phyloP scores from a whole-genome alignment of 2,329 filamentous ascomycete genomes.

The Fusarium floridanum region DNA sequence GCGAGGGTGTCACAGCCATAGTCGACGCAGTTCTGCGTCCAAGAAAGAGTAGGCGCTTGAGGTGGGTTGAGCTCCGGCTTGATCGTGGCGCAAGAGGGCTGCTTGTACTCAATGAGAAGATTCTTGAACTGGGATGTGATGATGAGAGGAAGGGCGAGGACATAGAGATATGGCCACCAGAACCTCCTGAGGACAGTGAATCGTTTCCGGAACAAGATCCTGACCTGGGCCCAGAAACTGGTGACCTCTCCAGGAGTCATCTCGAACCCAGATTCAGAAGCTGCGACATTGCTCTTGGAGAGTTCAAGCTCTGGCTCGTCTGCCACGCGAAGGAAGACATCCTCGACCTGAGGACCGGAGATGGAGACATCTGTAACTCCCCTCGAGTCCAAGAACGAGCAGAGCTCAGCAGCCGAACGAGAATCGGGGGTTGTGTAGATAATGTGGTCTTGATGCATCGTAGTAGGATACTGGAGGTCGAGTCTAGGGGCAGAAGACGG shows the following conservation, averaged over 20 bases:
- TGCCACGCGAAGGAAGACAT: conserved; percentile 50
- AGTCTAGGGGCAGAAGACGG: conserved; percentile 34
- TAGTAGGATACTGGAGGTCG: conserved; percentile 54
- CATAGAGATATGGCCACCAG: conserved; percentile 79
- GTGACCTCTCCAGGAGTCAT: conserved; percentile 23
- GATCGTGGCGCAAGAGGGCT: conserved; percentile 59
- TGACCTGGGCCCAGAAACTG: conserved; percentile 64
- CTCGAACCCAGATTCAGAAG: not conserved
- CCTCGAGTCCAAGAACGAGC: conserved; percentile 62
- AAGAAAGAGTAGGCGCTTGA: conserved; percentile 35
- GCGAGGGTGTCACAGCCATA: conserved; percentile 35
- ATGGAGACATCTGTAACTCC: conserved; percentile 55
- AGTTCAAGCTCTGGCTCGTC: conserved; percentile 34
- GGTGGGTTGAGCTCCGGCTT: conserved; percentile 10
- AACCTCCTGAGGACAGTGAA: conserved; percentile 79
- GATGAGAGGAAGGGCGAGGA: conserved; percentile 80
- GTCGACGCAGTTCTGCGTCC: conserved; percentile 56
- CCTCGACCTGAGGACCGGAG: conserved; percentile 50
- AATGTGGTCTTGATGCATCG: conserved; percentile 67
- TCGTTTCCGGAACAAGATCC: conserved; percentile 80
- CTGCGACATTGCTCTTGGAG: not conserved
- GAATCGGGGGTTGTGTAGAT: conserved; percentile 65
- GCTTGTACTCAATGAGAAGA: conserved; percentile 71
- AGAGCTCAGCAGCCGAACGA: conserved; percentile 40
- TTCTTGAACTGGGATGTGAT: conserved; percentile 80